Evolutionary conservation across 495 filamentous ascomycete species (phyloP).

Genomic region (Pseudotulostoma volvatum): DNA sequence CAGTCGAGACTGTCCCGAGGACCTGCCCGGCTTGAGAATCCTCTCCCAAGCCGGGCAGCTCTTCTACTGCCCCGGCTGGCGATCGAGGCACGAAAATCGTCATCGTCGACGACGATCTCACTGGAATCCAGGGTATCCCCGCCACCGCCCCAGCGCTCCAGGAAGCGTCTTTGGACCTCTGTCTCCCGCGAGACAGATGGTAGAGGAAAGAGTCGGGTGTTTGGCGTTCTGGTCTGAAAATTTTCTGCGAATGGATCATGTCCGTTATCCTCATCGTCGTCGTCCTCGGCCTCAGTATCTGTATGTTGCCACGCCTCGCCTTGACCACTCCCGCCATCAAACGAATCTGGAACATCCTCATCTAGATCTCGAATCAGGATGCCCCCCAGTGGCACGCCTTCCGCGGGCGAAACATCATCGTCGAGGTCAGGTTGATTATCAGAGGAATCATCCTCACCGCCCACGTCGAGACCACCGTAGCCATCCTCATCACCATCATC

Average conservation of each 20-base stretch:
- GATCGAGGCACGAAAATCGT: slow-evolving; percentile 25
- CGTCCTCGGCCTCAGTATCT: slow-evolving; percentile 61
- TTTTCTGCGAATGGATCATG: slow-evolving; percentile 15
- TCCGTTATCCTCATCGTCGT: slow-evolving; percentile 19
- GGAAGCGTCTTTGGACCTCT: slow-evolving; percentile 27
- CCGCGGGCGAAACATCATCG: background rate
- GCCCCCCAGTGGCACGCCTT: no score
- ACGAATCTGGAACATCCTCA: slow-evolving; percentile 24
- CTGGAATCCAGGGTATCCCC: slow-evolving; percentile 27
- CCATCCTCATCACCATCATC: slow-evolving; percentile 8
- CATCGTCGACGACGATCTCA: slow-evolving; percentile 20
- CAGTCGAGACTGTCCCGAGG: slow-evolving; percentile 28
- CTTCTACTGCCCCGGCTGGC: slow-evolving; percentile 21
- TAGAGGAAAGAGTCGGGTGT: slow-evolving; percentile 16
- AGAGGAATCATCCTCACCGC: slow-evolving; percentile 18
- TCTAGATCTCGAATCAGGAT: slow-evolving; percentile 19
- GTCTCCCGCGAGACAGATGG: slow-evolving; percentile 18
- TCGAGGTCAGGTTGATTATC: slow-evolving; percentile 17
- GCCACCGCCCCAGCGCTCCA: slow-evolving; percentile 31
- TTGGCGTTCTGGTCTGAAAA: slow-evolving; percentile 26
- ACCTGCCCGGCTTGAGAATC: slow-evolving; percentile 23
- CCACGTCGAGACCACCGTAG: slow-evolving; percentile 9
- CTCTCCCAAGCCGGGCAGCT: slow-evolving; percentile 10
- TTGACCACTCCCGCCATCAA: slow-evolving; percentile 12
- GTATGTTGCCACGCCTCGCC: slow-evolving; percentile 50